Base-by-base conservation (phyloP, 2,329 filamentous ascomycete species). In the Paecilomyces dactylethromorphus region DNA sequence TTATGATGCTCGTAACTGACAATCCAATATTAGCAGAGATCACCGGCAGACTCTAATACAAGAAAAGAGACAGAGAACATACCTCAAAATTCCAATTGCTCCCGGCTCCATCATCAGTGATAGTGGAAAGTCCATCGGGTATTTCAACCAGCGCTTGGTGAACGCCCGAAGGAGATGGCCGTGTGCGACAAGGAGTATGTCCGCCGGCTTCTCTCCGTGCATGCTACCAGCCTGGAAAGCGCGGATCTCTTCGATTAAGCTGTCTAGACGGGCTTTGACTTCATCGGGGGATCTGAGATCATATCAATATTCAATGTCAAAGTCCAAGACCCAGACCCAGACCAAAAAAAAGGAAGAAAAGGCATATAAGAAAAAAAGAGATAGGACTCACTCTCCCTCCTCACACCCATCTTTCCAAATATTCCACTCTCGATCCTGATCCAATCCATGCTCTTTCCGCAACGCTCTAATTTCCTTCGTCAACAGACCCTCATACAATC, bases 381-480 rank as follows among this genome's bases (percentile, higher is more conserved):
- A 56, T 13, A 45, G 11, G n/a, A 65, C 71, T 61, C 69, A 81
- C 80, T 84, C 82, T 65, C 83, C 81, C 15, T 74, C 81, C 60
- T 84, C 81, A 68, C 82, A 85, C 0, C 83, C 83, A 72, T 85
- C 82, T 12, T 70, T 69, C 82, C 82, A 85, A 54, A 86, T 84
- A 69, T 83, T 76, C 83, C 83, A 86, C 26, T 72, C 68, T 35
- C 64, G 65, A n/a, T 80, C 76, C 12, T 58, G 59, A 64, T 84
- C 82, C 18, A 84, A 69, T 0, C 82, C 82, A 8, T 75, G 71
- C 58, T 76, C 64, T 61, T 76, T 71, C 59, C 84, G 76, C 60
- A 73, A 63, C 29, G 72, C 67, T 13, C 74, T 72, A 55, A 87
- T 87, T 64, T 84, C 73, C n/a, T 73, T 66, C 7, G 75, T 77